phyloP scores from a whole-genome alignment of 805 yeast genomes.

The Candida alai region DNA sequence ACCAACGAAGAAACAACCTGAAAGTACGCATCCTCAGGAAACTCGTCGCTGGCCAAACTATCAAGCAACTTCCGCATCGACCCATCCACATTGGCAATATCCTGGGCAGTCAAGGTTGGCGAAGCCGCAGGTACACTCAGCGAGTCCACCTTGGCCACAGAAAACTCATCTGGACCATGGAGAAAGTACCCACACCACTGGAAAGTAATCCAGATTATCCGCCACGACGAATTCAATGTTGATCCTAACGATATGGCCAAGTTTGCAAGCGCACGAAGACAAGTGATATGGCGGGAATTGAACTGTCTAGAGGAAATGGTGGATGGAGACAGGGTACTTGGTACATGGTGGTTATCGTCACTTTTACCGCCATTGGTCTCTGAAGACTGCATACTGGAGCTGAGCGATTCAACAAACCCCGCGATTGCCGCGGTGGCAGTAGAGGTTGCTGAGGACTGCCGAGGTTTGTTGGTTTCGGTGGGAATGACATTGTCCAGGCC shows the following conservation, averaged over 20 bases:
- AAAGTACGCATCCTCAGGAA: slow-evolving; percentile 47
- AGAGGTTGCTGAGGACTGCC: background rate
- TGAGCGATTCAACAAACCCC: slow-evolving; percentile 45
- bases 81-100: slow-evolving; percentile 47
- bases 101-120: slow-evolving; percentile 25
- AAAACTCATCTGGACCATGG: slow-evolving; percentile 53
- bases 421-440: background rate
- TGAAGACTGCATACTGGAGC: slow-evolving; percentile 38
- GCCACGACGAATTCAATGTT: slow-evolving; percentile 66
- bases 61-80: slow-evolving; percentile 62
- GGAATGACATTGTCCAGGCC: background rate
- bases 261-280: slow-evolving; percentile 75
- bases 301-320: slow-evolving; percentile 26
- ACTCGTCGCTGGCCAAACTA: slow-evolving; percentile 51
- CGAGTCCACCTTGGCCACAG: slow-evolving; percentile 48
- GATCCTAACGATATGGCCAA: slow-evolving; percentile 82
- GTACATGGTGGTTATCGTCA: background rate
- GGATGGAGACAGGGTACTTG: background rate
- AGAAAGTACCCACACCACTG: slow-evolving; percentile 76
- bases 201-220: slow-evolving; percentile 50
- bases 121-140: slow-evolving; percentile 30
- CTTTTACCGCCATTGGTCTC: slow-evolving; percentile 7
- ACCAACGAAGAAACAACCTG: slow-evolving; percentile 47
- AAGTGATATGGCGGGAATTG: slow-evolving; percentile 65
- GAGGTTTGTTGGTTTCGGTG: slow-evolving; percentile 3